Evolutionary conservation across 2,329 filamentous ascomycete genomes (phyloP).

Genomic region (Fusarium annulatum): DNA sequence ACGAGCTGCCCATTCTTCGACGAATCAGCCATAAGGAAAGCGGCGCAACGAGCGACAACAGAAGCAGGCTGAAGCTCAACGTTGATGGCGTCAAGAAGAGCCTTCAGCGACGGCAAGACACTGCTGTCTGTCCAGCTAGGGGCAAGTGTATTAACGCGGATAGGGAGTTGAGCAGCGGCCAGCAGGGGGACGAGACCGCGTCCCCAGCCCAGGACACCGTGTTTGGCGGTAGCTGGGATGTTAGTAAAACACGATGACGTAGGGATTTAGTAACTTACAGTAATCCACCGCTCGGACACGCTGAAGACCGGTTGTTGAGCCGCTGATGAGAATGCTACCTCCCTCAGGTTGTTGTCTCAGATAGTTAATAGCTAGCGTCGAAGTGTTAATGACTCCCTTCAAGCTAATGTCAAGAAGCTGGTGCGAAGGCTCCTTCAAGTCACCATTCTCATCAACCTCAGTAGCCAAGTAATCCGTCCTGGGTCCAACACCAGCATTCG

Average conservation of each 20-base stretch:
- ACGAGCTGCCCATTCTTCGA: conserved; percentile 62
- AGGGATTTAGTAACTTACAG: conserved; percentile 43
- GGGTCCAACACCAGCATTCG: conserved; percentile 68
- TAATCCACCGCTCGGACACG: conserved; percentile 64
- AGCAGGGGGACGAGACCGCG: conserved; percentile 58
- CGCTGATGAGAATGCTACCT: conserved; percentile 66
- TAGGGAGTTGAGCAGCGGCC: conserved; percentile 51
- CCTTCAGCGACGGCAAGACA: conserved; percentile 55
- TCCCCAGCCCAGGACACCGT: conserved; percentile 65
- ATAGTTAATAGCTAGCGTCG: conserved; percentile 60
- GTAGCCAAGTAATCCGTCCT: conserved; percentile 58
- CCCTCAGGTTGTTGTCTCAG: conserved; percentile 59
- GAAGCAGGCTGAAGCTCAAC: conserved; percentile 57
- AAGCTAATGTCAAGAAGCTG: conserved; percentile 62
- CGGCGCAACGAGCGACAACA: conserved; percentile 61
- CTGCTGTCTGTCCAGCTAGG: conserved; percentile 66
- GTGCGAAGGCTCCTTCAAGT: conserved; percentile 58
- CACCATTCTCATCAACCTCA: conserved; percentile 61
- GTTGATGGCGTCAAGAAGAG: conserved; percentile 52
- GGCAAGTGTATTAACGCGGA: conserved; percentile 66
- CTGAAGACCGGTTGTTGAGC: conserved; percentile 62
- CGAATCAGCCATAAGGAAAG: conserved; percentile 61
- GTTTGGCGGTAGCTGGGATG: conserved; percentile 60
- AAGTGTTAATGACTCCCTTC: conserved; percentile 61
- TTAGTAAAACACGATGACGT: not conserved